Evolutionary conservation across 306 rosid species (phyloP).

Genomic region (Purshia tridentata): DNA sequence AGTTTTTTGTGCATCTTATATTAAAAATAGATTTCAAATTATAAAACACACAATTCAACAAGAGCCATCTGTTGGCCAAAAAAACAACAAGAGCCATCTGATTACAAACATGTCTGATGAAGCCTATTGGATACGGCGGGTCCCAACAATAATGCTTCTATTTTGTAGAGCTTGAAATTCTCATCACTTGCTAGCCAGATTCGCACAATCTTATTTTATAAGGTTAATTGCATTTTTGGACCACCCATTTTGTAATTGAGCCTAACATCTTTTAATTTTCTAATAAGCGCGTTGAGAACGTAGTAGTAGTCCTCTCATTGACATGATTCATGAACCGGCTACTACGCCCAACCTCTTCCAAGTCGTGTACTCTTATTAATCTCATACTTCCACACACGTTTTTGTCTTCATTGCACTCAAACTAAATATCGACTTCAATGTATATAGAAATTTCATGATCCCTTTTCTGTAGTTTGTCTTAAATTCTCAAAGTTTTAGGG

Average conservation of each 20-base stretch:
- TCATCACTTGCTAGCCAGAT: slow-evolving; percentile 5
- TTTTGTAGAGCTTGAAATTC: neutral
- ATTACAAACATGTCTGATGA: neutral
- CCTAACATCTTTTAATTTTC: slow-evolving; percentile 7
- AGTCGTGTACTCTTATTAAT: neutral
- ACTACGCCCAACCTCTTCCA: neutral
- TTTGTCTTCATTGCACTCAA: too few relatives aligned
- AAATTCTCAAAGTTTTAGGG: too few relatives aligned
- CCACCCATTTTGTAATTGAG: neutral
- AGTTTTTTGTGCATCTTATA: too few relatives aligned
- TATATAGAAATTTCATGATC: too few relatives aligned
- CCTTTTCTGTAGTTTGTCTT: too few relatives aligned
- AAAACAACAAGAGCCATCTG: too few relatives aligned
- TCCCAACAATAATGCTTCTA: neutral
- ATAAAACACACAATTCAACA: too few relatives aligned
- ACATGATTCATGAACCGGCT: slow-evolving; percentile 2
- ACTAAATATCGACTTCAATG: too few relatives aligned
- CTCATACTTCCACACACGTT: neutral
- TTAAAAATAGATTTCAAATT: too few relatives aligned
- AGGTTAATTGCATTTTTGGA: neutral
- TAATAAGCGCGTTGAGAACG: slow-evolving; percentile 2
- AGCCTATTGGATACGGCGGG: neutral
- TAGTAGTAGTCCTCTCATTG: slow-evolving; percentile 5
- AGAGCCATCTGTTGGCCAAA: too few relatives aligned
- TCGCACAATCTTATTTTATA: neutral